phyloP scores from a whole-genome alignment of 179 eudicot genomes.

The Pouteria campechiana region DNA sequence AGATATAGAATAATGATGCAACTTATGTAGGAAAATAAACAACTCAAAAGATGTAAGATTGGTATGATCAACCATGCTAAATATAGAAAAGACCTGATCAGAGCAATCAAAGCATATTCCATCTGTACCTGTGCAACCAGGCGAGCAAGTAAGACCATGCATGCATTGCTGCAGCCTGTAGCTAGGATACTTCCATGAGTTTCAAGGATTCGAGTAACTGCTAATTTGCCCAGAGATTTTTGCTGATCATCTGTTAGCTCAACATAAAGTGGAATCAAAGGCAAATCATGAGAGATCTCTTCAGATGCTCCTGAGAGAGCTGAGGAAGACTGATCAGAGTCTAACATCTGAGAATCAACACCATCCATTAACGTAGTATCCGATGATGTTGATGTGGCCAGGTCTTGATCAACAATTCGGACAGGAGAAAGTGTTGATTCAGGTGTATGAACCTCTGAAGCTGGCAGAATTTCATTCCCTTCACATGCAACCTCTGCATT shows the following conservation, averaged over 20 bases:
- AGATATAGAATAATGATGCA: no score
- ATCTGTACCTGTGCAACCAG: conserved; percentile 82
- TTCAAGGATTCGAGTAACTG: conserved; percentile 52
- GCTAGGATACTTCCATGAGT: conserved; percentile 35
- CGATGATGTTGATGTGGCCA: conserved; percentile 13
- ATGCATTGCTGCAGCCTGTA: conserved; percentile 34
- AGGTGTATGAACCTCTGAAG: conserved; percentile 20
- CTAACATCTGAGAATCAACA: conserved; percentile 19
- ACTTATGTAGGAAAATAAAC: no score
- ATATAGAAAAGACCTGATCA: no score
- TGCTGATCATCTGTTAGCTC: conserved; percentile 54
- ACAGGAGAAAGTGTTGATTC: conserved; percentile 25
- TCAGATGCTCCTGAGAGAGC: conserved; percentile 33
- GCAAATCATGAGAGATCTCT: conserved; percentile 48
- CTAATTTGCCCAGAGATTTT: conserved; percentile 35
- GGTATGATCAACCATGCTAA: no score
- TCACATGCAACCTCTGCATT: conserved; percentile 31
- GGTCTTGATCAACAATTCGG: conserved; percentile 24
- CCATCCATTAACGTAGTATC: conserved; percentile 26
- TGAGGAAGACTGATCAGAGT: conserved; percentile 55
- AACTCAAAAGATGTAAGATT: no score
- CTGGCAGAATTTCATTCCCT: conserved; percentile 17
- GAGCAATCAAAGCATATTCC: no score
- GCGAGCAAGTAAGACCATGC: conserved; percentile 73
- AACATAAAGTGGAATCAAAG: conserved; percentile 48